phyloP scores from a whole-genome alignment of 257 asterid species.

The Nicotiana attenuata region DNA sequence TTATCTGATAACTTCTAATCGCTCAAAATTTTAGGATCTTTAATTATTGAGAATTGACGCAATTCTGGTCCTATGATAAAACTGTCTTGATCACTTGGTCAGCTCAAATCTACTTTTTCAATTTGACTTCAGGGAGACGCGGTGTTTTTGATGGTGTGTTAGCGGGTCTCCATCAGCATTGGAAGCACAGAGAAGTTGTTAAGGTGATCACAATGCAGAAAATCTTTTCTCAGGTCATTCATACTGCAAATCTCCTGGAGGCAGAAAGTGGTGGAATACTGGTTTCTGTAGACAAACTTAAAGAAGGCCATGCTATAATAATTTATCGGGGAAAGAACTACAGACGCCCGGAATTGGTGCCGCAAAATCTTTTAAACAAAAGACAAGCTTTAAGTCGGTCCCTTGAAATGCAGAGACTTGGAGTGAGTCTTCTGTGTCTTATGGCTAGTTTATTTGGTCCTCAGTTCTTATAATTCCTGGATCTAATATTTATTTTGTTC shows the following conservation, averaged over 20 bases:
- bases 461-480: constrained; percentile 6
- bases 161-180: constrained; percentile 87
- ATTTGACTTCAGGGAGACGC: constrained; percentile 70
- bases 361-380: constrained; percentile 54
- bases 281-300: constrained; percentile 62
- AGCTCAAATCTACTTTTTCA: not conserved
- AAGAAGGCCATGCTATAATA: constrained; percentile 87
- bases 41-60: not conserved
- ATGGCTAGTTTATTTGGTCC: constrained; percentile 10
- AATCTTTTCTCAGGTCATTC: constrained; percentile 51
- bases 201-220: constrained; percentile 91
- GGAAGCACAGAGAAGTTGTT: constrained; percentile 91
- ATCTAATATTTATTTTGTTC: constrained; percentile 9
- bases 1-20: not conserved
- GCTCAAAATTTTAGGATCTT: not conserved
- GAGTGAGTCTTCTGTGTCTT: constrained; percentile 47
- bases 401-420: constrained; percentile 80
- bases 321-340: constrained; percentile 94
- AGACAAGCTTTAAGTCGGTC: constrained; percentile 72
- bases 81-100: constrained; percentile 1
- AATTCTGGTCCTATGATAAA: not conserved
- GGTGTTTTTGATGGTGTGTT: constrained; percentile 78
- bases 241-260: constrained; percentile 59
- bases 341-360: constrained; percentile 52
- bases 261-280: constrained; percentile 73